phyloP scores from a whole-genome alignment of 495 filamentous ascomycete genomes.

The Penicillium psychrofluorescens region DNA sequence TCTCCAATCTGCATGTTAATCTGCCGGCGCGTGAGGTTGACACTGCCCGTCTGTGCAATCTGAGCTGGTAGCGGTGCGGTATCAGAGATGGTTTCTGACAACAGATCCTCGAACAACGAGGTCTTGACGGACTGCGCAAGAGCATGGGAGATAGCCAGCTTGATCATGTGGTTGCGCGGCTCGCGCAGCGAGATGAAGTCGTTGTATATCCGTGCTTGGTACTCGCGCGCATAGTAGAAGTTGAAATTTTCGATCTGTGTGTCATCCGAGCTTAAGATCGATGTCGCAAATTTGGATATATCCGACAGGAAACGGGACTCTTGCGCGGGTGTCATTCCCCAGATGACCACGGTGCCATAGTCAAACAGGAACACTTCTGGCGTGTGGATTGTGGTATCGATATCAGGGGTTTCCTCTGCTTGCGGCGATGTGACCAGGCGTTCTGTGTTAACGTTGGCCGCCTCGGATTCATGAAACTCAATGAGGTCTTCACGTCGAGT shows the following conservation, averaged over 20 bases:
- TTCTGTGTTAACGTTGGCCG: conserved; percentile 18
- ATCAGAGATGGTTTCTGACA: conserved; percentile 84
- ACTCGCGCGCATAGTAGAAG: conserved; percentile 96
- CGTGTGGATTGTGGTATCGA: conserved; percentile 68
- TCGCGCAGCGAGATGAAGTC: conserved; percentile 93
- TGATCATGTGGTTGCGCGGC: conserved; percentile 94
- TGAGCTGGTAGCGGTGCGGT: conserved; percentile 86
- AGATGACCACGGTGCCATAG: conserved; percentile 99
- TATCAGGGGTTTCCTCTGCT: conserved; percentile 26
- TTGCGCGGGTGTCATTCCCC: conserved; percentile 85
- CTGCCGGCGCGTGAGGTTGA: conserved; percentile 70
- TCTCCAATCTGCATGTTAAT: conserved; percentile 99
- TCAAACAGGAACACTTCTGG: conserved; percentile 95
- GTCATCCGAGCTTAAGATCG: conserved; percentile 80
- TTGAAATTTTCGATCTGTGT: conserved; percentile 97
- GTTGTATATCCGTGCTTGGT: conserved; percentile 97
- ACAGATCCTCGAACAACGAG: conserved; percentile 92
- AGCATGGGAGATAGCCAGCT: conserved; percentile 92
- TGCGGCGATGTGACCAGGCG: conserved; percentile 13
- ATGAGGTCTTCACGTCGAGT: conserved; percentile 46
- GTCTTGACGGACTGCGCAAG: conserved; percentile 92
- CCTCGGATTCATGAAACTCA: conserved; percentile 36
- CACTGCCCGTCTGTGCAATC: conserved; percentile 85
- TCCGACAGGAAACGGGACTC: conserved; percentile 88
- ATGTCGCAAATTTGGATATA: conserved; percentile 88